These are phyloP conservation scores for Teratosphaeria pseudoeucalypti DNA, from an alignment of 2,329 filamentous ascomycete species.

Conservation along the genomic window DNA sequence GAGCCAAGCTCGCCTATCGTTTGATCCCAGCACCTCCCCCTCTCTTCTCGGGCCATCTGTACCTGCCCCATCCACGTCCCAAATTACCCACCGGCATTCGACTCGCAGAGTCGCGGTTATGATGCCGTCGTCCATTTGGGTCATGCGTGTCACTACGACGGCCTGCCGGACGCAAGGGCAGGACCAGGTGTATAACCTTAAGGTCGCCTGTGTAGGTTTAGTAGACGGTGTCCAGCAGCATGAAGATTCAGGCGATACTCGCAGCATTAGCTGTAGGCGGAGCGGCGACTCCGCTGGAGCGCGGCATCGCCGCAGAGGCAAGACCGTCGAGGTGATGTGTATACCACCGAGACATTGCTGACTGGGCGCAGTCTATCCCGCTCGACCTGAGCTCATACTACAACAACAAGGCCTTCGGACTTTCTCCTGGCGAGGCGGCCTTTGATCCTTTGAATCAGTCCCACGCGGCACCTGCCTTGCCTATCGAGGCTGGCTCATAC, in stretches of 20 bases:
- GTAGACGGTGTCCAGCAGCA: not conserved
- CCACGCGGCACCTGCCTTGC: conserved; percentile 30
- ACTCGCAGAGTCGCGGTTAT: not conserved
- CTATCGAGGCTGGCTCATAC: conserved; percentile 27
- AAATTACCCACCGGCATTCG: not conserved
- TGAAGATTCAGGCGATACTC: not conserved
- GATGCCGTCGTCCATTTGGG: not conserved
- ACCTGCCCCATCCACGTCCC: not conserved
- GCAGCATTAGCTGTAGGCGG: not conserved
- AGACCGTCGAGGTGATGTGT: not conserved
- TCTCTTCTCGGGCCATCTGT: not conserved
- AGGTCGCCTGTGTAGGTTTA: not conserved
- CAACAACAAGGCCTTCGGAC: conserved; percentile 30
- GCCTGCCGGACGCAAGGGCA: not conserved
- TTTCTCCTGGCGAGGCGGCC: conserved; percentile 26
- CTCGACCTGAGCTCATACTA: conserved; percentile 18
- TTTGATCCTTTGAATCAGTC: conserved; percentile 27
- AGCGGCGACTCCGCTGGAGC: not conserved
- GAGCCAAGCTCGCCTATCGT: not conserved
- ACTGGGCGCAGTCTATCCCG: conserved; percentile 7
- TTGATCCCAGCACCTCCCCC: not conserved
- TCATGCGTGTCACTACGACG: not conserved
- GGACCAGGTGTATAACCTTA: not conserved
- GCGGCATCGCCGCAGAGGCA: not conserved
- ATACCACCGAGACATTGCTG: not conserved